Evolutionary conservation across 257 asterid species (phyloP).

Genomic region (Parsonsia alboflavescens): DNA sequence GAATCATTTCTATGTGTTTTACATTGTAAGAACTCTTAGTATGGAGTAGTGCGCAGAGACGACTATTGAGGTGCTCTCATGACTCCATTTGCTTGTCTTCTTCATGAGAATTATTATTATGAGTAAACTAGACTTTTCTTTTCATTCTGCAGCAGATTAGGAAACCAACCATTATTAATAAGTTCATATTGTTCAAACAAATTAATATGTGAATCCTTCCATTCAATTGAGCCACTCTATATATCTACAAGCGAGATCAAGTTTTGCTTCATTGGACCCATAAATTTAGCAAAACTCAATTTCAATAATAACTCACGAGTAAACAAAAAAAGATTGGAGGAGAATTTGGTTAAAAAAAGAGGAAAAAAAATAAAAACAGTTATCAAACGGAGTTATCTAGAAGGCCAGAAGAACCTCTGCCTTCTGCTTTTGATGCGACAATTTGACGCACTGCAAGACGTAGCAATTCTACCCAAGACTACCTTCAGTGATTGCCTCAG

Average conservation of each 20-base stretch:
- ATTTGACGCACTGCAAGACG: slow-evolving; percentile 34
- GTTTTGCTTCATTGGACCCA: background rate
- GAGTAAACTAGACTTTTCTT: background rate
- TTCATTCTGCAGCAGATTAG: background rate
- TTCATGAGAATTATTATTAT: background rate
- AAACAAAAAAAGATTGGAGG: background rate
- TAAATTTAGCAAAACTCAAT: background rate
- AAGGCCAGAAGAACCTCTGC: slow-evolving; percentile 71
- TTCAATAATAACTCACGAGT: background rate
- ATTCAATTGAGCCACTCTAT: background rate
- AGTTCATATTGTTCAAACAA: background rate
- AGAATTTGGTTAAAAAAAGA: background rate
- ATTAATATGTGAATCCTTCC: background rate
- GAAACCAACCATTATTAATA: no score
- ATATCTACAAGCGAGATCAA: background rate
- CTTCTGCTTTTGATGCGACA: slow-evolving; percentile 64
- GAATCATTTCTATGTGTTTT: background rate
- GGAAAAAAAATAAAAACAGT: no score
- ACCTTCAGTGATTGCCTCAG: slow-evolving; percentile 44
- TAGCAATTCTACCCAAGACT: slow-evolving; percentile 47
- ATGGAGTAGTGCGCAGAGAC: background rate
- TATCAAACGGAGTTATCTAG: slow-evolving; percentile 14
- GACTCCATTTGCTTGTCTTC: background rate
- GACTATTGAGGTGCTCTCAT: background rate
- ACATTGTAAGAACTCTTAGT: background rate